A percentile compares a stretch with the other conserved stretches of the same genome.
These are phyloP conservation scores for Avena atlantica DNA, from an alignment of 176 grass and related monocot genomes.

Conservation along the genomic window DNA sequence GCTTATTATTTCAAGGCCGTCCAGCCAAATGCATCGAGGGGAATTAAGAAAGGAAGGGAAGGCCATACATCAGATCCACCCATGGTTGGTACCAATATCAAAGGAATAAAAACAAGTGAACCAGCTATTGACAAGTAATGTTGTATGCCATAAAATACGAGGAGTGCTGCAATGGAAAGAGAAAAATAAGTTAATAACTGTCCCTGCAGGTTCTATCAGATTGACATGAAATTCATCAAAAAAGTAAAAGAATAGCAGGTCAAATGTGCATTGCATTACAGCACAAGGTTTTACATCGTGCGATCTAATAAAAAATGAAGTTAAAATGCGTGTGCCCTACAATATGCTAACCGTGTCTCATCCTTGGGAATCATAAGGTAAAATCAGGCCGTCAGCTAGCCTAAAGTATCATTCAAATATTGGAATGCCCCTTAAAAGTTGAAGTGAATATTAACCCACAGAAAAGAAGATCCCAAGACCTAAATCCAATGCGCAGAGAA, in stretches of 20 bases:
- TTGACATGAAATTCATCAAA: conserved; percentile 33
- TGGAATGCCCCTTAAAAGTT: conserved; percentile 11
- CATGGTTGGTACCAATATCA: conserved; percentile 95
- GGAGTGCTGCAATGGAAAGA: conserved; percentile 61
- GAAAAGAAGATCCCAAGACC: neutral
- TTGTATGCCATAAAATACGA: conserved; percentile 93
- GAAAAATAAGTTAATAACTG: conserved; percentile 39
- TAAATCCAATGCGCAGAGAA: too few relatives aligned
- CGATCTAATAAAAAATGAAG: conserved; percentile 17
- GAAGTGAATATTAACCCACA: conserved; percentile 2
- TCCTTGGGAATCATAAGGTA: neutral
- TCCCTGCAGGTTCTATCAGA: conserved; percentile 18
- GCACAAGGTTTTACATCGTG: neutral
- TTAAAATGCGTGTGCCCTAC: neutral
- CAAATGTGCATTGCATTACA: conserved; percentile 24
- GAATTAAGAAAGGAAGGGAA: conserved; percentile 47
- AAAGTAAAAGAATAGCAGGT: neutral
- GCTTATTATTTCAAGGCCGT: conserved; percentile 41
- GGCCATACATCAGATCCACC: conserved; percentile 91
- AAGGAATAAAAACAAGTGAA: conserved; percentile 97
- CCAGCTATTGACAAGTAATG: conserved; percentile 97
- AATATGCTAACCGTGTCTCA: conserved; percentile 16
- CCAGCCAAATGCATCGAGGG: conserved; percentile 36
- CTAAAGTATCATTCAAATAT: conserved; percentile 16
- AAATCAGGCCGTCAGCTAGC: neutral